Conservation (phyloP, 768 basidiomycete genomes). For the Podaxis sp. region DNA sequence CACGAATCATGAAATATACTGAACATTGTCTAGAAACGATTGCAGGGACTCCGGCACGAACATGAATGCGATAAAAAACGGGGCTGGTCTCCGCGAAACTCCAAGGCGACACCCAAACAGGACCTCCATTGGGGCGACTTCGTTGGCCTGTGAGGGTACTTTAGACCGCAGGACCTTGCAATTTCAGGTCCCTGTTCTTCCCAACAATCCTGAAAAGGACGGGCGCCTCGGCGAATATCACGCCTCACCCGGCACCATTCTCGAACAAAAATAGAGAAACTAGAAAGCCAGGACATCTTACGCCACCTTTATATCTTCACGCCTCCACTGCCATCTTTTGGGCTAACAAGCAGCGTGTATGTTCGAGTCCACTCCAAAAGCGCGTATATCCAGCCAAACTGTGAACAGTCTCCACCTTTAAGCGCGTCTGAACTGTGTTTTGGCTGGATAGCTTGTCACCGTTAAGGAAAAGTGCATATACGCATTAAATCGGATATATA, state of each 20-base stretch:
- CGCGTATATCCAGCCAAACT: constrained; percentile 44
- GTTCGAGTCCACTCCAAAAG: constrained; percentile 40
- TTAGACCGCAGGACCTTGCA: not conserved
- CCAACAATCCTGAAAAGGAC: constrained; percentile 34
- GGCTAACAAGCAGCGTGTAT: constrained; percentile 35
- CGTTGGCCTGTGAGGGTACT: not conserved
- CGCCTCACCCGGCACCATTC: not conserved
- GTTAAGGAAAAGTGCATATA: not conserved
- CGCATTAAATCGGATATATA: not conserved
- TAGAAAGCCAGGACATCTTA: constrained; percentile 33
- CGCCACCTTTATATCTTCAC: constrained; percentile 38
- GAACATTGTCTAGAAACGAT: not conserved
- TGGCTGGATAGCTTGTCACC: constrained; percentile 23
- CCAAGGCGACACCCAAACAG: not conserved
- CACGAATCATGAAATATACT: not conserved
- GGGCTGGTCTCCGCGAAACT: not conserved
- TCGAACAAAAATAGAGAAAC: not conserved
- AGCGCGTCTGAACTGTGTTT: constrained; percentile 42
- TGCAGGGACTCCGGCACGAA: not conserved
- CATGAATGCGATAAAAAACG: not conserved
- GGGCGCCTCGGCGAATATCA: constrained; percentile 24
- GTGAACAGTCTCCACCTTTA: not conserved
- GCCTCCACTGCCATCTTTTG: constrained; percentile 33
- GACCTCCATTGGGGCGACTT: not conserved
- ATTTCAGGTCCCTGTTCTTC: constrained; percentile 14